Conservation (phyloP, 345 rosid genomes). For the Diplotaxis tenuifolia region DNA sequence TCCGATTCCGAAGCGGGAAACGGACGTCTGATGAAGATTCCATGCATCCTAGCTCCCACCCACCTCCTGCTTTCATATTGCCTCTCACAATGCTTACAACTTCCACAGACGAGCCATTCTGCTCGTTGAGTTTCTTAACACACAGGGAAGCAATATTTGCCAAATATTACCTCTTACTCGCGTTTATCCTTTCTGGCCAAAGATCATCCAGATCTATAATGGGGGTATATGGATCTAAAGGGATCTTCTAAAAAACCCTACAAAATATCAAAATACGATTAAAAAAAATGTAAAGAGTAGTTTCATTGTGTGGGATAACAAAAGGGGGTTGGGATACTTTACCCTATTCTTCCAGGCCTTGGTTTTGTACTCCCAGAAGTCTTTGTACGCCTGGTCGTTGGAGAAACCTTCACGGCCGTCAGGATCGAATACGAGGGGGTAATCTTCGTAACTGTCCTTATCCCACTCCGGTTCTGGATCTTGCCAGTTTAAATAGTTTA, state of each 20-base stretch:
- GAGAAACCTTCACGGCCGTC: neutral
- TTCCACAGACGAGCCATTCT: neutral
- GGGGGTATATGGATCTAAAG: neutral
- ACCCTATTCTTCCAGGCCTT: neutral
- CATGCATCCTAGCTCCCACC: neutral
- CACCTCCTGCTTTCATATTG: neutral
- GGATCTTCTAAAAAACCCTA: neutral
- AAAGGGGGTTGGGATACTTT: neutral
- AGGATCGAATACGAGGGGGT: neutral
- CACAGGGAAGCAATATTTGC: neutral
- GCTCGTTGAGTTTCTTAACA: neutral
- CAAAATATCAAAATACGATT: neutral
- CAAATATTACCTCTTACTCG: no score
- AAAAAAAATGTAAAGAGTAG: neutral
- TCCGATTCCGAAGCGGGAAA: no score
- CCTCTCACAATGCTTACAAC: neutral
- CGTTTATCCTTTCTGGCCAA: neutral
- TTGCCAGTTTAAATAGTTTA: neutral
- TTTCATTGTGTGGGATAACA: no score
- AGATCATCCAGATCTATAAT: neutral
- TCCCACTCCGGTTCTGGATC: slow-evolving; percentile 19
- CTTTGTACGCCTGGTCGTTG: neutral
- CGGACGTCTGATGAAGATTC: no score
- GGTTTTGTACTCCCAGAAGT: neutral
- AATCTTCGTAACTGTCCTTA: slow-evolving; percentile 12